Conservation (phyloP, 1,284 basidiomycete genomes). For the Chondrostereum purpureum region DNA sequence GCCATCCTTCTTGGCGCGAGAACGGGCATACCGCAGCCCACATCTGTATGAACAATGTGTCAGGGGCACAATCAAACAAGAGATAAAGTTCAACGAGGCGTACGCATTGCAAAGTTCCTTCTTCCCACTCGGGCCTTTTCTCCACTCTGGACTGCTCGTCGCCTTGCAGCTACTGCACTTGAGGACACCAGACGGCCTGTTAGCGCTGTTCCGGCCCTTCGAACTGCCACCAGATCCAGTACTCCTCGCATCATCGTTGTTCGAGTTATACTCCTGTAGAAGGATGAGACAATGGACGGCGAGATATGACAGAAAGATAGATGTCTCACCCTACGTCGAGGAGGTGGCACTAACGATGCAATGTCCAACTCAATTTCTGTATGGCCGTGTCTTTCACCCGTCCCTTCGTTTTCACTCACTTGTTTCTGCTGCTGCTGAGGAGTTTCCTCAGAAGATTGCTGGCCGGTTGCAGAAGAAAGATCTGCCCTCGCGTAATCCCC, state of each 20-base stretch:
- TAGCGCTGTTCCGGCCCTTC: constrained; percentile 33
- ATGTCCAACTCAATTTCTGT: neutral
- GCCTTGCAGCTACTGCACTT: constrained; percentile 81
- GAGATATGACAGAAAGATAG: constrained; percentile 7
- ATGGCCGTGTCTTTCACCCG: too few species aligned
- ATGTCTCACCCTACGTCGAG: constrained; percentile 42
- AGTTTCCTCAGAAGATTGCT: too few species aligned
- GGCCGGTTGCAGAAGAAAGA: too few species aligned
- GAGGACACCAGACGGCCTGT: constrained; percentile 67
- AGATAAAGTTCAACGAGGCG: constrained; percentile 29
- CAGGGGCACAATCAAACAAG: constrained; percentile 20
- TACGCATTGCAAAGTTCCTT: constrained; percentile 94
- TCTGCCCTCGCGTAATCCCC: neutral
- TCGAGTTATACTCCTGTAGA: constrained; percentile 10
- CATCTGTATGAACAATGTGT: constrained; percentile 41
- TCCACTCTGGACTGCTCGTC: constrained; percentile 88
- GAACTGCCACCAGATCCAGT: constrained; percentile 6
- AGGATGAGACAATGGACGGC: too few species aligned
- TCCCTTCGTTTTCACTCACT: too few species aligned
- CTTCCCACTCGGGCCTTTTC: constrained; percentile 84
- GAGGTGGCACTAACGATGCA: constrained; percentile 56
- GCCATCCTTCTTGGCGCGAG: constrained; percentile 79
- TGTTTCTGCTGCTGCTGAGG: too few species aligned
- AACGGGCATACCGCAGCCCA: constrained; percentile 74
- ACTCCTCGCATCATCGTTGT: constrained; percentile 1